Evolutionary conservation across 2,329 filamentous ascomycete genomes (phyloP).

Genomic region (Hymenoscyphus infarciens): DNA sequence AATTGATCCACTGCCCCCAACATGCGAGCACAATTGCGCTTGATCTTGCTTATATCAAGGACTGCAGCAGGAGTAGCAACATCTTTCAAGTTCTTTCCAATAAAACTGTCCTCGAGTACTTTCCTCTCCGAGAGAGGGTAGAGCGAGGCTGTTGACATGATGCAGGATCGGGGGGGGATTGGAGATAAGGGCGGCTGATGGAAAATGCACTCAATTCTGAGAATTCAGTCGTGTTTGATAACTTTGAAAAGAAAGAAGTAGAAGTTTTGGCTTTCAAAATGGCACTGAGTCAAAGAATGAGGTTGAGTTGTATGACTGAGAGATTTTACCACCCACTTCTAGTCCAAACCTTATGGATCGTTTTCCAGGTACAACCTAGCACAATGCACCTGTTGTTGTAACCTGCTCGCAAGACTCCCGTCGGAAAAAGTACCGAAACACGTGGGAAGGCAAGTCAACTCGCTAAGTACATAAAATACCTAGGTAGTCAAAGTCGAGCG

Average conservation of each 20-base stretch:
- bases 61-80: constrained; percentile 65
- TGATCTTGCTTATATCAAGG: constrained; percentile 63
- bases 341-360: neutral
- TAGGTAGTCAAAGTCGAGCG: too few relatives aligned
- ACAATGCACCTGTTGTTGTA: neutral
- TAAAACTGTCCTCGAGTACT: constrained; percentile 42
- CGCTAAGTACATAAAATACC: too few relatives aligned
- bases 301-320: neutral
- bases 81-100: constrained; percentile 57
- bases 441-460: too few relatives aligned
- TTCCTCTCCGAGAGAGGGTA: constrained; percentile 37
- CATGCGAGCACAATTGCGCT: constrained; percentile 69
- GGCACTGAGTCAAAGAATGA: neutral
- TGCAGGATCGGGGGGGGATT: neutral
- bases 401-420: neutral
- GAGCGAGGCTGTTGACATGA: constrained; percentile 27
- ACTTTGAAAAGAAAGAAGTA: neutral
- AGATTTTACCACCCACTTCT: neutral
- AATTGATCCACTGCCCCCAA: constrained; percentile 57
- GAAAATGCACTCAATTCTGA: neutral
- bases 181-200: neutral
- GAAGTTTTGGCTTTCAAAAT: neutral
- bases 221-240: neutral
- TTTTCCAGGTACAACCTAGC: neutral
- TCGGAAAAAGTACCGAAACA: too few relatives aligned